A percentile compares a stretch with the other conserved stretches of the same genome.
These are phyloP conservation scores for Trametes maxima DNA, from an alignment of 768 basidiomycete genomes.

Conservation along the genomic window DNA sequence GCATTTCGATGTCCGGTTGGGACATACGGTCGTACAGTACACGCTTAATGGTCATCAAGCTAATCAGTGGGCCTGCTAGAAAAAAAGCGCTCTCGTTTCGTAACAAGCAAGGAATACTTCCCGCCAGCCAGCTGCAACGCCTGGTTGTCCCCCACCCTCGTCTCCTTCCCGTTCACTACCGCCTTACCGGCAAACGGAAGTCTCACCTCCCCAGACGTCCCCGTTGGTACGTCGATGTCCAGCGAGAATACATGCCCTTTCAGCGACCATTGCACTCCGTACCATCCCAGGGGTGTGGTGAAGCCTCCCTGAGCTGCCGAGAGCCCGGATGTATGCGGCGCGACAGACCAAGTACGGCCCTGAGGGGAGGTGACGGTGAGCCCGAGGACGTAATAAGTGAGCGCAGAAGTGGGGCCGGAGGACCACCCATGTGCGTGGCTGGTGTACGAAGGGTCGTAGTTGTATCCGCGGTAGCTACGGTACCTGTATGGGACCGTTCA, in stretches of 20 bases:
- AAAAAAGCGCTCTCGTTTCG: not conserved
- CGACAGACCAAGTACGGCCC: slow-evolving; percentile 50
- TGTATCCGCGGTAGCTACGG: slow-evolving; percentile 55
- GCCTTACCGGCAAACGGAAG: slow-evolving; percentile 18
- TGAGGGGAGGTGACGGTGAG: slow-evolving; percentile 49
- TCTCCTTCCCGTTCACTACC: slow-evolving; percentile 6
- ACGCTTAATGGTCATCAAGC: no score
- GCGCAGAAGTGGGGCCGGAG: slow-evolving; percentile 56
- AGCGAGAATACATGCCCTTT: slow-evolving; percentile 13
- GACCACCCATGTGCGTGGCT: slow-evolving; percentile 66
- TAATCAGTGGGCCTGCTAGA: no score
- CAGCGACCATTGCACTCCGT: slow-evolving; percentile 47
- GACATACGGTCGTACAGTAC: no score
- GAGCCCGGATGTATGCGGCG: slow-evolving; percentile 48
- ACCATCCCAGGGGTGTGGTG: slow-evolving; percentile 54
- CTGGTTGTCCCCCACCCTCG: not conserved
- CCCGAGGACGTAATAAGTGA: slow-evolving; percentile 61
- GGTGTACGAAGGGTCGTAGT: slow-evolving; percentile 58
- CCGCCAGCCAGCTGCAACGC: slow-evolving; percentile 14
- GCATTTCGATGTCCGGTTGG: no score
- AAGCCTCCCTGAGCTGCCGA: slow-evolving; percentile 52
- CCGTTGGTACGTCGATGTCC: slow-evolving; percentile 20
- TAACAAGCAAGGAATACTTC: slow-evolving; percentile 13
- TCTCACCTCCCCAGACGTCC: slow-evolving; percentile 17
- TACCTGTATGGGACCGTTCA: slow-evolving; percentile 37